These are phyloP conservation scores for Penicillium macrosclerotiorum DNA, from an alignment of 495 filamentous ascomycete species.

Conservation along the genomic window DNA sequence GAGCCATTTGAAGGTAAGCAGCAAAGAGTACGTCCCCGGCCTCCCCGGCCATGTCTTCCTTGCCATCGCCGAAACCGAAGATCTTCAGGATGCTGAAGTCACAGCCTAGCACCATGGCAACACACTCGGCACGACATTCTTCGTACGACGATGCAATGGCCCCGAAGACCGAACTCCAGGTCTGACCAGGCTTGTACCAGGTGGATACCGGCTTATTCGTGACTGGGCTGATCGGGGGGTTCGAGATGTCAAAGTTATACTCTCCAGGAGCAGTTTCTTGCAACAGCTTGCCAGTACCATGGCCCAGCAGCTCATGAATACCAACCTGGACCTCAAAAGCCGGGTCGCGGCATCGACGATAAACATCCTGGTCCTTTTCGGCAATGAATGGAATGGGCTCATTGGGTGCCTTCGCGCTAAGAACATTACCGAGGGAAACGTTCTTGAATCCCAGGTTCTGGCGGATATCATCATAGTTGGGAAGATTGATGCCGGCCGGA, in stretches of 20 bases:
- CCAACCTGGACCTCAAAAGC: conserved; percentile 96
- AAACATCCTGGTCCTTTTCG: conserved; percentile 71
- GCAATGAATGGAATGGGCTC: conserved; percentile 88
- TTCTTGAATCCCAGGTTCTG: conserved; percentile 98
- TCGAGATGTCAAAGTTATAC: conserved; percentile 81
- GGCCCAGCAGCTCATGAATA: conserved; percentile 92
- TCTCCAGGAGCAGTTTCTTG: conserved; percentile 79
- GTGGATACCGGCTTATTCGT: conserved; percentile 73
- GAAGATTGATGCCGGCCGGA: conserved; percentile 75
- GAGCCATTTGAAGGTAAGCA: conserved; percentile 87
- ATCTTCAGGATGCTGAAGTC: conserved; percentile 86
- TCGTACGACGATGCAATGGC: conserved; percentile 84
- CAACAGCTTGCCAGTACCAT: conserved; percentile 92
- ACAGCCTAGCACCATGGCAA: conserved; percentile 89
- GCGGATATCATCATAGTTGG: conserved; percentile 93
- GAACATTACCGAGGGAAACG: conserved; percentile 85
- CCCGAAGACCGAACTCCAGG: conserved; percentile 91
- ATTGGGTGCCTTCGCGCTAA: conserved; percentile 83
- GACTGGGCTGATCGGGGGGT: conserved; percentile 78
- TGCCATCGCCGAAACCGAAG: conserved; percentile 85
- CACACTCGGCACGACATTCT: conserved; percentile 79
- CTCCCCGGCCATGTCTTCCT: conserved; percentile 62
- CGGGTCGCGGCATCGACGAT: conserved; percentile 72
- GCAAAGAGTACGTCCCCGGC: conserved; percentile 85
- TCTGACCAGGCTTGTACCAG: conserved; percentile 92